phyloP scores from a whole-genome alignment of 306 rosid species.

The Trifolium dubium region DNA sequence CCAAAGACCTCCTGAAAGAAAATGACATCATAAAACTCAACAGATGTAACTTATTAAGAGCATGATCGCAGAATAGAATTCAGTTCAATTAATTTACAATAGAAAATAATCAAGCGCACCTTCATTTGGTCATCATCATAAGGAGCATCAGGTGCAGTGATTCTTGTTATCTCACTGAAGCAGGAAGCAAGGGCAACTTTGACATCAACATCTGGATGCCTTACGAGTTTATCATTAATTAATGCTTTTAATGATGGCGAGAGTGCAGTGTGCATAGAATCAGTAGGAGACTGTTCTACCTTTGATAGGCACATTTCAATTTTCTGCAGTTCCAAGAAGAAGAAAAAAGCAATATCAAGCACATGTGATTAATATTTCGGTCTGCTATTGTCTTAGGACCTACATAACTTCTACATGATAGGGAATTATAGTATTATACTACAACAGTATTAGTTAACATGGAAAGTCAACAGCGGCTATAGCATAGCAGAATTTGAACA shows the following conservation, averaged over 20 bases:
- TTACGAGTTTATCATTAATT: slow-evolving; percentile 59
- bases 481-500: neutral
- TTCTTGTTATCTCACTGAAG: slow-evolving; percentile 88
- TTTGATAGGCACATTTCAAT: slow-evolving; percentile 60
- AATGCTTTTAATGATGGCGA: slow-evolving; percentile 68
- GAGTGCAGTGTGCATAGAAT: slow-evolving; percentile 71
- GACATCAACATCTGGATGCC: slow-evolving; percentile 72
- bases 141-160: slow-evolving; percentile 95
- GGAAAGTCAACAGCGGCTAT: neutral
- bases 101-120: slow-evolving; percentile 47
- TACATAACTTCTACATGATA: slow-evolving; percentile 13
- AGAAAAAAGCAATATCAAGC: slow-evolving; percentile 19
- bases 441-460: slow-evolving; percentile 4
- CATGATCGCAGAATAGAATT: neutral
- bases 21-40: slow-evolving; percentile 19
- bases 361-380: slow-evolving; percentile 22
- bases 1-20: slow-evolving; percentile 72
- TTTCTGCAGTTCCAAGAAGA: slow-evolving; percentile 51
- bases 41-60: neutral
- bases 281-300: slow-evolving; percentile 81
- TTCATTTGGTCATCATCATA: slow-evolving; percentile 90
- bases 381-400: neutral
- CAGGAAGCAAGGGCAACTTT: slow-evolving; percentile 87
- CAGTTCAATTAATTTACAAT: neutral
- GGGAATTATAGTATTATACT: neutral